phyloP scores from a whole-genome alignment of 2,329 filamentous ascomycete genomes.

The Fusarium sp. region DNA sequence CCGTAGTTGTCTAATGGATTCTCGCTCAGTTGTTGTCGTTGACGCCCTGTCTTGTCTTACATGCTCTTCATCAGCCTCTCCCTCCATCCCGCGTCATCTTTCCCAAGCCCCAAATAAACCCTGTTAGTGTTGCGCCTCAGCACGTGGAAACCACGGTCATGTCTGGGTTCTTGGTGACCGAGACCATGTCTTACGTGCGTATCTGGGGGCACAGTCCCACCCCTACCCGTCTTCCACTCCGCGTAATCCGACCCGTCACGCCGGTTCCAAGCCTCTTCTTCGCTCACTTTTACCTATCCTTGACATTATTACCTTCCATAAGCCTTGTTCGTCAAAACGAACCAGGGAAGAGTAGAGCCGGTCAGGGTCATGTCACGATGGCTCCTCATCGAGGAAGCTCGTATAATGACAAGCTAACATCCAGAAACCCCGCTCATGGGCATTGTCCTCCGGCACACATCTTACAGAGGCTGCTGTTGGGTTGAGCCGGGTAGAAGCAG shows the following conservation, averaged over 20 bases:
- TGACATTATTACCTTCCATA: slow-evolving; percentile 5
- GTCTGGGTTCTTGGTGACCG: slow-evolving; percentile 14
- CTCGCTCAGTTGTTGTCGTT: neutral
- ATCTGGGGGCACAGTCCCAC: slow-evolving; percentile 23
- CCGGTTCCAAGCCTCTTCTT: slow-evolving; percentile 13
- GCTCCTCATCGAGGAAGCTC: slow-evolving; percentile 1
- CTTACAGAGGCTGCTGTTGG: slow-evolving; percentile 42
- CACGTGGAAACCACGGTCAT: slow-evolving; percentile 31
- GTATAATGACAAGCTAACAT: slow-evolving; percentile 1
- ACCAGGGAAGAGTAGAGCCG: neutral
- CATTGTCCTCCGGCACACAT: slow-evolving; percentile 49
- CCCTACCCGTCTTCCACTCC: slow-evolving; percentile 20
- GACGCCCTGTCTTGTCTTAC: slow-evolving; percentile 8
- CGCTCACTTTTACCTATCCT: slow-evolving; percentile 7
- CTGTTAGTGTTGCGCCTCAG: slow-evolving; percentile 5
- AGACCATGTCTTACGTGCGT: slow-evolving; percentile 35
- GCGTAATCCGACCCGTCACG: slow-evolving; percentile 25
- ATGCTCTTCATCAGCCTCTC: slow-evolving; percentile 2
- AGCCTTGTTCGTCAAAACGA: neutral
- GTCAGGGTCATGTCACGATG: slow-evolving; percentile 8
- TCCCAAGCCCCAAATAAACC: slow-evolving; percentile 4
- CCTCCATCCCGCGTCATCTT: slow-evolving; percentile 2
- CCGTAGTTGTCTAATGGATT: neutral
- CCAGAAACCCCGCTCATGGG: slow-evolving; percentile 24
- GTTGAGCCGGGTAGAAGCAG: slow-evolving; percentile 40